A percentile compares a stretch with the other conserved stretches of the same genome.
phyloP scores from a whole-genome alignment of 495 filamentous ascomycete species.

The Lentithecium fluviatile region DNA sequence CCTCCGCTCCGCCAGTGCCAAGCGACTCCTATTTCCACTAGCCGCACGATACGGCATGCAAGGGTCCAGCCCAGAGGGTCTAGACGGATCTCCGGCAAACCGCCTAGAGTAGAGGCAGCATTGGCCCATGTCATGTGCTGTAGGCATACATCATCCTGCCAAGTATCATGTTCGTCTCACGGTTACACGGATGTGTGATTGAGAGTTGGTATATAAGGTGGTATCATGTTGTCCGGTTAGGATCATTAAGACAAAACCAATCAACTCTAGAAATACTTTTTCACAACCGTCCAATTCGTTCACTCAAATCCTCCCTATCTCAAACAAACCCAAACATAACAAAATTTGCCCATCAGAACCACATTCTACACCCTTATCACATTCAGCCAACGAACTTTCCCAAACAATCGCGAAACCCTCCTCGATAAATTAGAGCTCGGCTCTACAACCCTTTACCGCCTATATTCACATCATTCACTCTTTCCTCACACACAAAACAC shows the following conservation, averaged over 20 bases:
- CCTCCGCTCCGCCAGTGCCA: conserved; percentile 8
- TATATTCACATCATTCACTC: no score
- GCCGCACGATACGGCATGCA: not conserved
- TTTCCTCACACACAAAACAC: not conserved
- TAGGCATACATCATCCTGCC: not conserved
- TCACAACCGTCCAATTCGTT: not conserved
- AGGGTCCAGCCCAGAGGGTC: not conserved
- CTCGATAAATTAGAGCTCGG: no score
- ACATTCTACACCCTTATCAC: no score
- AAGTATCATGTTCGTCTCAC: not conserved
- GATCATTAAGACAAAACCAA: not conserved
- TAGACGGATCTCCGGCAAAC: not conserved
- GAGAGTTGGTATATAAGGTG: not conserved
- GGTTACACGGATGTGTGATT: no score
- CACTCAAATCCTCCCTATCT: not conserved
- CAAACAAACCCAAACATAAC: not conserved
- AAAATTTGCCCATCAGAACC: not conserved
- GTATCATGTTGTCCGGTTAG: not conserved
- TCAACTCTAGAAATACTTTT: not conserved
- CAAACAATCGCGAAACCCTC: no score
- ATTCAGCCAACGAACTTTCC: no score
- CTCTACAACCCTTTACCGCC: no score
- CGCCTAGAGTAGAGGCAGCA: not conserved
- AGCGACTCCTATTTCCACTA: not conserved
- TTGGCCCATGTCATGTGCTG: conserved; percentile 1